phyloP scores from a whole-genome alignment of 768 basidiomycete genomes.

The Rossbeevera mucosa region DNA sequence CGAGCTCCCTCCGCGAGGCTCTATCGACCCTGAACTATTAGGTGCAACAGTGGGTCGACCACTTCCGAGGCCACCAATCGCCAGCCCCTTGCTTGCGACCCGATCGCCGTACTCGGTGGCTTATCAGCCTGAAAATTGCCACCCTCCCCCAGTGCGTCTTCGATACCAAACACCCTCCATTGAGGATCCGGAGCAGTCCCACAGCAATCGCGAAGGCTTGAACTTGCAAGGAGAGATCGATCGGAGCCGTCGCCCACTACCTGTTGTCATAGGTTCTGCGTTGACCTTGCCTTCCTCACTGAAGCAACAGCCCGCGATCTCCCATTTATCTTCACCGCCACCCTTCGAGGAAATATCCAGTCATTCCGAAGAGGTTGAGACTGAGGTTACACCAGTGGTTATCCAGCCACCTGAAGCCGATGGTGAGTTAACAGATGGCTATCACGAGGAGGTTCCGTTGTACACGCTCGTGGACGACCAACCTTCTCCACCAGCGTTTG shows the following conservation, averaged over 20 bases:
- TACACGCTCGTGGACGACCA: conserved; percentile 24
- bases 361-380: not conserved
- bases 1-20: conserved; percentile 3
- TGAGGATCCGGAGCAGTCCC: not conserved
- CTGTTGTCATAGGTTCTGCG: not conserved
- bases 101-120: not conserved
- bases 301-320: not conserved
- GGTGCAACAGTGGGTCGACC: not conserved
- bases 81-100: not conserved
- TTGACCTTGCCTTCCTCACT: not conserved
- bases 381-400: not conserved
- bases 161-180: not conserved
- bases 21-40: not conserved
- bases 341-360: conserved; percentile 2
- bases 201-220: not conserved
- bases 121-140: not conserved
- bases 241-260: not conserved
- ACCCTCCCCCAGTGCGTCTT: not conserved
- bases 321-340: conserved; percentile 1
- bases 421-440: not conserved
- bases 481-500: conserved; percentile 24
- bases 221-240: not conserved
- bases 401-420: not conserved
- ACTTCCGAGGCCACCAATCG: not conserved
- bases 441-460: conserved; percentile 19